Base-by-base conservation (phyloP, 139 green algal species). In the Chlamydomonas urium region DNA sequence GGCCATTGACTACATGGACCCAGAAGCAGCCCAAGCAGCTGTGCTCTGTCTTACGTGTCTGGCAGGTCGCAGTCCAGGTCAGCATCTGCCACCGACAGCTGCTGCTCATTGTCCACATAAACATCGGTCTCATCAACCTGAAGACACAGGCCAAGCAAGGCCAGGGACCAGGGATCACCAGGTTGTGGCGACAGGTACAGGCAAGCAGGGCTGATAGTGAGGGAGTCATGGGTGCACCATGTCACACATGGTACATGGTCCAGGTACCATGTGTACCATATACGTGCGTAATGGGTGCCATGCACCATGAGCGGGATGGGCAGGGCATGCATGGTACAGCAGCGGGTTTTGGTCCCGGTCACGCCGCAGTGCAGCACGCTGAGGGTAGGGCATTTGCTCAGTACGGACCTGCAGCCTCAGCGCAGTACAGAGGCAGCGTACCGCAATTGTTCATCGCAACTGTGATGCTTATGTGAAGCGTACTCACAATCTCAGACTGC, bases 81-180 rank as follows among this genome's bases (percentile, higher is more conserved):
- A 4, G 21, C 6, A 21, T 67, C 60, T 26, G 60, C 14, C 33
- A 67, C 60, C 8, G 42, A 26, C 33, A 67, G 19, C 17, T 6
- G n/a, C 29, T 67, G 60, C 33, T 47, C 60, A 45, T 42, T 67
- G 60, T 67, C 32, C 60, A 67, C 60, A 42, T n/a, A n/a, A n/a
- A n/a, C n/a, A n/a, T n/a, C n/a, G n/a, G n/a, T n/a, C n/a, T n/a
- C n/a, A n/a, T n/a, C n/a, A 67, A 67, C 60, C 42, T 14, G 4
- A 26, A 23, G 5, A 67, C 60, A 67, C 29, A 42, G 14, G 6
- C 29, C 6, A 26, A 65, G 19, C 19, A 65, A 65, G 19, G 56
- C 10, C 8, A 37, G 56, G 28, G 56, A 65, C 10, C 10, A 32
- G 24, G n/a, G 24, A 37, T 19, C 8, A 65, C 10, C 24, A 32